Evolutionary conservation across 306 rosid genomes (phyloP).

Genomic region (Pueraria montana): DNA sequence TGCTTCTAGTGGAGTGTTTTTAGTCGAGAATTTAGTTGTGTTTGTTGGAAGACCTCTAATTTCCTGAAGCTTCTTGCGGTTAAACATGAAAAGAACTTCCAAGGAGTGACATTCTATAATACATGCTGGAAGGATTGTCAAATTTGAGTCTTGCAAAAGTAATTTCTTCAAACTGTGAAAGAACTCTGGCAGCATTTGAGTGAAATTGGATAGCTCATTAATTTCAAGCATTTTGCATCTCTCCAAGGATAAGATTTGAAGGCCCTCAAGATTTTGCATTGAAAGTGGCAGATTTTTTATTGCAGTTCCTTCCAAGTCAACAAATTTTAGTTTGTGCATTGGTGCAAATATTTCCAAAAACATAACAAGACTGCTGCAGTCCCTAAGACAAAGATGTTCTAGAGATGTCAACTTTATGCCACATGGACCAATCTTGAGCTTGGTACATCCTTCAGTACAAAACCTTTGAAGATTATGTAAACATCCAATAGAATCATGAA

Average conservation of each 20-base stretch:
- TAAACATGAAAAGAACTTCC: too few relatives aligned
- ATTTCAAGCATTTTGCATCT: too few relatives aligned
- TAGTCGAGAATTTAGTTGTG: too few relatives aligned
- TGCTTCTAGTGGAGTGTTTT: too few relatives aligned
- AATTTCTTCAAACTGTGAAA: not conserved
- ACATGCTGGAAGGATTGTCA: not conserved
- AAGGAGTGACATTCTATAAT: not conserved
- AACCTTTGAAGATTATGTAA: too few relatives aligned
- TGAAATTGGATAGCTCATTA: not conserved
- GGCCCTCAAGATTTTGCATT: too few relatives aligned
- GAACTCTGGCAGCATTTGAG: not conserved
- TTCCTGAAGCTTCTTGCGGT: too few relatives aligned
- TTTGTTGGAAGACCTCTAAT: too few relatives aligned
- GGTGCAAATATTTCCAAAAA: conserved; percentile 25
- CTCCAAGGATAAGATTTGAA: too few relatives aligned
- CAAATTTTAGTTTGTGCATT: not conserved
- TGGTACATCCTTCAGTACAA: conserved; percentile 8
- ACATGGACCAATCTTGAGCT: not conserved
- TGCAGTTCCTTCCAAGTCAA: not conserved
- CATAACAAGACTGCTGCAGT: not conserved
- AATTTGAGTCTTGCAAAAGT: not conserved
- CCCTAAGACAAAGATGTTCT: not conserved
- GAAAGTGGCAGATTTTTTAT: conserved; percentile 11
- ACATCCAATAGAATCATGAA: conserved; percentile 25
- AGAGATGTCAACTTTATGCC: conserved; percentile 5